phyloP scores from a whole-genome alignment of 2,329 filamentous ascomycete species.

The Penicillium brasilianum region DNA sequence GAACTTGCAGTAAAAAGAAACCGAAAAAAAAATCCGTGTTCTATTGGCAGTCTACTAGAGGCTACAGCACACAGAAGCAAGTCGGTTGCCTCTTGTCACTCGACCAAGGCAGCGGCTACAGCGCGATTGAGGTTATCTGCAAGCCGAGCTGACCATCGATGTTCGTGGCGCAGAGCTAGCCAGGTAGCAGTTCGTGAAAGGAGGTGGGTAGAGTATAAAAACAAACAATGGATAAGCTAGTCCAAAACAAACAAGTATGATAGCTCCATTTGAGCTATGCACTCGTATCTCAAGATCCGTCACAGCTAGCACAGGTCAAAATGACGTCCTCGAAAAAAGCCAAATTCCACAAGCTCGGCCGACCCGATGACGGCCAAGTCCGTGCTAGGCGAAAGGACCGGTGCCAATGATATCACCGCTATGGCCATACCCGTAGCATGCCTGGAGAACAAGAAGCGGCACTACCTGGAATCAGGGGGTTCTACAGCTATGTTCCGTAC shows the following conservation, averaged over 20 bases:
- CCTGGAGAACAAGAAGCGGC: slow-evolving; percentile 6
- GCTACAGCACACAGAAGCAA: neutral
- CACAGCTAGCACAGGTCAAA: neutral
- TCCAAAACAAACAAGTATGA: neutral
- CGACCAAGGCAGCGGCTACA: neutral
- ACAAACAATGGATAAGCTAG: neutral
- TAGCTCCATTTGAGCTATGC: neutral
- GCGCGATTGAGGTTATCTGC: neutral
- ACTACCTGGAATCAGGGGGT: slow-evolving; percentile 12
- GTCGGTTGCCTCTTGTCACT: neutral
- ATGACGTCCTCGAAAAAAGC: slow-evolving; percentile 2
- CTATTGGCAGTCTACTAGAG: neutral
- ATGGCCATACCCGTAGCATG: slow-evolving; percentile 15
- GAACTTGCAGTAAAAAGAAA: neutral
- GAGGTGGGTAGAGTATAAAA: neutral
- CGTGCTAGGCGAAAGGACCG: slow-evolving; percentile 1
- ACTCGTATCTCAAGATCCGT: neutral
- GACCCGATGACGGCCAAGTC: slow-evolving; percentile 7
- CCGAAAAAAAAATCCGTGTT: neutral
- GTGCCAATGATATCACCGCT: slow-evolving; percentile 17
- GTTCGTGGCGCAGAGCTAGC: neutral
- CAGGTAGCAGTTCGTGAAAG: neutral
- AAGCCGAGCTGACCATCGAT: neutral
- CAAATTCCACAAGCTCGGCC: neutral
- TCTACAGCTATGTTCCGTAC: neutral